Conservation (phyloP, 2,329 filamentous ascomycete species). For the Pezicula neosporulosa region DNA sequence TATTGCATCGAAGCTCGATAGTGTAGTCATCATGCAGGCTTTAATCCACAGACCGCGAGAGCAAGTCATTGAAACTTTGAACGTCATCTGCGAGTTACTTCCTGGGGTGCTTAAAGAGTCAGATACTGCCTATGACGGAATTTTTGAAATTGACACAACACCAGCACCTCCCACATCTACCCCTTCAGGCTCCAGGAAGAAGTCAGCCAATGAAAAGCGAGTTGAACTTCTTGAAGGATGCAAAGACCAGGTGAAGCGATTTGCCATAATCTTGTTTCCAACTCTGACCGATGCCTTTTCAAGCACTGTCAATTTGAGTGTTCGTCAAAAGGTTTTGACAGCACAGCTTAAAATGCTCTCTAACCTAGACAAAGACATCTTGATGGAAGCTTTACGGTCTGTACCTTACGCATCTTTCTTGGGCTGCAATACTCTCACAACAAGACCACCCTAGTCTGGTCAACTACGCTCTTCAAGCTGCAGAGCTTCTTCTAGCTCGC, state of each 20-base stretch:
- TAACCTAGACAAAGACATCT: constrained; percentile 80
- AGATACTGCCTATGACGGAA: constrained; percentile 40
- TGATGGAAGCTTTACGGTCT: constrained; percentile 79
- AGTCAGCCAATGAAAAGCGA: constrained; percentile 72
- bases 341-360: constrained; percentile 99
- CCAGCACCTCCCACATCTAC: constrained; percentile 39
- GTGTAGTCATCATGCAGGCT: constrained; percentile 97
- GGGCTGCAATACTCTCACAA: constrained; percentile 87
- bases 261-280: constrained; percentile 88
- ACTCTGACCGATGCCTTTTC: constrained; percentile 96
- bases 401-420: constrained; percentile 96
- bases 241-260: constrained; percentile 82
- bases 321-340: constrained; percentile 89
- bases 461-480: constrained; percentile 81
- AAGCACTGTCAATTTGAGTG: constrained; percentile 91
- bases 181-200: constrained; percentile 41
- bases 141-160: constrained; percentile 36
- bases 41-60: constrained; percentile 93
- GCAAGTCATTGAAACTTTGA: constrained; percentile 94
- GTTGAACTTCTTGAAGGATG: constrained; percentile 80
- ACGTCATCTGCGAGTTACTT: constrained; percentile 93
- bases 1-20: constrained; percentile 83
- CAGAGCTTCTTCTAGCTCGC: constrained; percentile 80
- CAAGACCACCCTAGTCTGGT: constrained; percentile 89
- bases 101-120: constrained; percentile 64